Percentiles rank a stretch among this genome's conserved stretches.
phyloP scores from a whole-genome alignment of 2,329 filamentous ascomycete species.

The Beauveria brongniartii region DNA sequence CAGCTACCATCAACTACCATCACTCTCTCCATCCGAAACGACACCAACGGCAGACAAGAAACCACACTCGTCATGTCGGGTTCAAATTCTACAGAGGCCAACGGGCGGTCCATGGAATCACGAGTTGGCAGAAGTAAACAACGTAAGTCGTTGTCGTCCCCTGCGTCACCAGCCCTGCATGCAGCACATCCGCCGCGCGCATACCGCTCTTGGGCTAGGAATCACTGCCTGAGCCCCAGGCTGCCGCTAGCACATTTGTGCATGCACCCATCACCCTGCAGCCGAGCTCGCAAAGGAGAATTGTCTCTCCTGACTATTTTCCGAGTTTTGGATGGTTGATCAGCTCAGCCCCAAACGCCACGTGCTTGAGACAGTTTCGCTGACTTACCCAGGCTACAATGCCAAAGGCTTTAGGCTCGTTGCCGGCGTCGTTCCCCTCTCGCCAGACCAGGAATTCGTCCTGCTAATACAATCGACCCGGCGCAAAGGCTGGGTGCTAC shows the following conservation, averaged over 20 bases:
- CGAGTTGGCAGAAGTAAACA: constrained; percentile 72
- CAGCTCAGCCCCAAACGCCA: not conserved
- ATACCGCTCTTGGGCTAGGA: not conserved
- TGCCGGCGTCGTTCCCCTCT: constrained; percentile 86
- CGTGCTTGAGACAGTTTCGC: constrained; percentile 12
- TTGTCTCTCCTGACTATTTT: not conserved
- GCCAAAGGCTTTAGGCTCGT: constrained; percentile 88
- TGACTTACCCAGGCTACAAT: constrained; percentile 66
- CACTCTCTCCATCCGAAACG: constrained; percentile 3
- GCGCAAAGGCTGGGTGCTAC: constrained; percentile 89
- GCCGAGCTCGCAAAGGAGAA: not conserved
- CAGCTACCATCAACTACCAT: not conserved
- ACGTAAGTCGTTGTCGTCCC: constrained; percentile 49
- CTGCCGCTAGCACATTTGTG: constrained; percentile 3
- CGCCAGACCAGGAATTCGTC: constrained; percentile 76
- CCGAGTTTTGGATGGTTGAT: constrained; percentile 9
- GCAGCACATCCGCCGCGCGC: not conserved
- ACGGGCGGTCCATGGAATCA: constrained; percentile 58
- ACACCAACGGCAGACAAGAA: constrained; percentile 11
- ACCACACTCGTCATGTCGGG: constrained; percentile 25
- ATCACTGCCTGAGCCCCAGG: not conserved
- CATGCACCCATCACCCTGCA: not conserved
- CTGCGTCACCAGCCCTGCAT: constrained; percentile 4
- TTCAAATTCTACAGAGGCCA: constrained; percentile 27
- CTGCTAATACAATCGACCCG: constrained; percentile 89